A percentile compares a stretch with the other conserved stretches of the same genome.
Evolutionary conservation across 78 protist species (phyloP).

Genomic region (Creolimax fragrantissima): DNA sequence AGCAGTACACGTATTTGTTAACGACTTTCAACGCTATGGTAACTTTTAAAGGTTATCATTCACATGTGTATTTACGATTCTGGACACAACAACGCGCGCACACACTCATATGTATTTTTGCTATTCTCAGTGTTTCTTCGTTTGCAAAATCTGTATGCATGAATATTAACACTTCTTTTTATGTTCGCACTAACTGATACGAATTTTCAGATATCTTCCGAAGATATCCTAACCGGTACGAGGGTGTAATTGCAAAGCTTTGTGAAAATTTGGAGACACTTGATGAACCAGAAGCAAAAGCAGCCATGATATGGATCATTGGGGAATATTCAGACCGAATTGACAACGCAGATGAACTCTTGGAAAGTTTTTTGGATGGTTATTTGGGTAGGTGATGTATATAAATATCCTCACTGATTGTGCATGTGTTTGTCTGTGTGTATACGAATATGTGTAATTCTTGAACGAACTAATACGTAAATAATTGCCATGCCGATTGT

Average conservation of each 20-base stretch:
- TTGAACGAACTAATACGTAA: no score
- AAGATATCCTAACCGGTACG: constrained; percentile 91
- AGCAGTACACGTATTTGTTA: no score
- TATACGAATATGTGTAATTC: no score
- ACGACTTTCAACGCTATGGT: no score
- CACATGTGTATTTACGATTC: no score
- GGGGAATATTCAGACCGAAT: constrained; percentile 97
- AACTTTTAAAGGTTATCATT: no score
- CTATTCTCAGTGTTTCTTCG: no score
- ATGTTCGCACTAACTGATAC: neutral
- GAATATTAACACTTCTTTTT: neutral
- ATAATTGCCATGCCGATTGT: no score
- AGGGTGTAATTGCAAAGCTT: constrained; percentile 88
- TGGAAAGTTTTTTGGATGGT: neutral
- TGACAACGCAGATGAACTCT: constrained; percentile 91
- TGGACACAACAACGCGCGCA: no score
- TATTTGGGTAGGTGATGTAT: neutral
- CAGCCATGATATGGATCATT: constrained; percentile 95
- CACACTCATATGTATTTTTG: no score
- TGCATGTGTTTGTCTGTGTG: neutral
- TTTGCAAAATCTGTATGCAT: neutral
- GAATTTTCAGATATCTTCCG: constrained; percentile 90
- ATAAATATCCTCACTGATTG: neutral
- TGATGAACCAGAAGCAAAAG: constrained; percentile 99
- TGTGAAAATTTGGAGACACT: constrained; percentile 95